Conservation (phyloP, 2,329 filamentous ascomycete species). For the Fusarium napiforme region DNA sequence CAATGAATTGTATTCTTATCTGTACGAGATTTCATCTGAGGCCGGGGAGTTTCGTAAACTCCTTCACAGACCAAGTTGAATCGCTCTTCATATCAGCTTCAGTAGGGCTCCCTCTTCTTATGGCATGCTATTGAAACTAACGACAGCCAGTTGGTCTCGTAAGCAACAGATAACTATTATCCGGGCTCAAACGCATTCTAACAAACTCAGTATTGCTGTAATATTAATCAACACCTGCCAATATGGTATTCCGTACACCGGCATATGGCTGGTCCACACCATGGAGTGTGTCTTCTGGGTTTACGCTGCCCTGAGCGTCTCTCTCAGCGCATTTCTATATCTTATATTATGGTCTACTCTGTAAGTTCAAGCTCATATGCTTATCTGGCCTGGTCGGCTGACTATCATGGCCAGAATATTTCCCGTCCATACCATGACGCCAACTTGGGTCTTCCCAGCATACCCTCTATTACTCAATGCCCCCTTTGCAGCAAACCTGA, state of each 20-base stretch:
- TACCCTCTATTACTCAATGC: constrained; percentile 84
- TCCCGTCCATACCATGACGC: constrained; percentile 85
- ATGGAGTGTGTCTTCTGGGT: constrained; percentile 81
- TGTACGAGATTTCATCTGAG: constrained; percentile 75
- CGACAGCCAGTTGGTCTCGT: constrained; percentile 55
- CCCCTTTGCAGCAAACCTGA: constrained; percentile 73
- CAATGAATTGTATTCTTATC: constrained; percentile 72
- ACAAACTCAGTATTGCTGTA: constrained; percentile 70
- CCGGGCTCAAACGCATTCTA: background rate
- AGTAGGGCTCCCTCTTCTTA: constrained; percentile 48
- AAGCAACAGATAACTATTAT: constrained; percentile 32
- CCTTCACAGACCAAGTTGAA: constrained; percentile 81
- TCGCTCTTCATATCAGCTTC: constrained; percentile 80
- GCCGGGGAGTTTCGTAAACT: constrained; percentile 75
- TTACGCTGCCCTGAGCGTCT: constrained; percentile 74
- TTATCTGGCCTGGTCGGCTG: background rate
- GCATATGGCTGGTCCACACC: constrained; percentile 67
- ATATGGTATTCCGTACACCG: constrained; percentile 73
- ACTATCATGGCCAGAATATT: constrained; percentile 53
- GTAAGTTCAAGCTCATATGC: constrained; percentile 48
- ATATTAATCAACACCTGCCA: constrained; percentile 82
- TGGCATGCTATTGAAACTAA: constrained; percentile 14
- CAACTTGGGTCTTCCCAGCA: constrained; percentile 87
- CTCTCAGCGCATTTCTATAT: constrained; percentile 77
- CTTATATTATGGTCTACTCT: constrained; percentile 75